phyloP scores from a whole-genome alignment of 805 yeast species.

The Deakozyma indianensis region DNA sequence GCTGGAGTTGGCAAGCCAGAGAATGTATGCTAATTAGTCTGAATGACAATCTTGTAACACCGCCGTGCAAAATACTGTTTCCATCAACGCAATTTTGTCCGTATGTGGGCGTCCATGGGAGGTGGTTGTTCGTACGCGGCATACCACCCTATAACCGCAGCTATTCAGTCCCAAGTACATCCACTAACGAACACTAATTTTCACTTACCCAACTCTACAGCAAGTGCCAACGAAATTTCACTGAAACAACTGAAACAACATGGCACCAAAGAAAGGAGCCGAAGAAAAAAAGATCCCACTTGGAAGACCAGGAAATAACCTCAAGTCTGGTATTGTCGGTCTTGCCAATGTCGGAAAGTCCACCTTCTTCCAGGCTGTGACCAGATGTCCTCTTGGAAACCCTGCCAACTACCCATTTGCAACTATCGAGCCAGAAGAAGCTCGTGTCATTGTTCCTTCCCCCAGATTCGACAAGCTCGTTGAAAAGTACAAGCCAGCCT shows the following conservation, averaged over 20 bases:
- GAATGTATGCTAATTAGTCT: slow-evolving; percentile 38
- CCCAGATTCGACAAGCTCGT: slow-evolving; percentile 68
- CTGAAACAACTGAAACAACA: too few relatives aligned
- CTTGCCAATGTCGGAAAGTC: slow-evolving; percentile 81
- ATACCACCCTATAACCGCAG: too few relatives aligned
- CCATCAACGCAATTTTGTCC: too few relatives aligned
- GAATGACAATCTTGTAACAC: too few relatives aligned
- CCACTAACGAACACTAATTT: too few relatives aligned
- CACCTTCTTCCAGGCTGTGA: slow-evolving; percentile 93
- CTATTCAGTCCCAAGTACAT: too few relatives aligned
- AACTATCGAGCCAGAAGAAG: slow-evolving; percentile 96
- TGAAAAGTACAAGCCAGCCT: slow-evolving; percentile 63
- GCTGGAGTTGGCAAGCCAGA: slow-evolving; percentile 42
- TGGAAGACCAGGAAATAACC: slow-evolving; percentile 71
- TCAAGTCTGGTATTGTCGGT: slow-evolving; percentile 84
- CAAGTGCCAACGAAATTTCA: too few relatives aligned
- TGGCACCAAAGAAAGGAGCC: slow-evolving; percentile 67
- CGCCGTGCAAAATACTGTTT: too few relatives aligned
- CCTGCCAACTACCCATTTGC: slow-evolving; percentile 99
- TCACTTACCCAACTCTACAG: too few relatives aligned
- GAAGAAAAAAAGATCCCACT: slow-evolving; percentile 61
- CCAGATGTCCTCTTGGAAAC: slow-evolving; percentile 81
- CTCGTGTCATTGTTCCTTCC: slow-evolving; percentile 88
- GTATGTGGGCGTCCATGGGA: too few relatives aligned
- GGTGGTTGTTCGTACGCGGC: too few relatives aligned